These are phyloP conservation scores for Talaromyces sp. DNA, from an alignment of 2,329 filamentous ascomycete species.

Conservation along the genomic window DNA sequence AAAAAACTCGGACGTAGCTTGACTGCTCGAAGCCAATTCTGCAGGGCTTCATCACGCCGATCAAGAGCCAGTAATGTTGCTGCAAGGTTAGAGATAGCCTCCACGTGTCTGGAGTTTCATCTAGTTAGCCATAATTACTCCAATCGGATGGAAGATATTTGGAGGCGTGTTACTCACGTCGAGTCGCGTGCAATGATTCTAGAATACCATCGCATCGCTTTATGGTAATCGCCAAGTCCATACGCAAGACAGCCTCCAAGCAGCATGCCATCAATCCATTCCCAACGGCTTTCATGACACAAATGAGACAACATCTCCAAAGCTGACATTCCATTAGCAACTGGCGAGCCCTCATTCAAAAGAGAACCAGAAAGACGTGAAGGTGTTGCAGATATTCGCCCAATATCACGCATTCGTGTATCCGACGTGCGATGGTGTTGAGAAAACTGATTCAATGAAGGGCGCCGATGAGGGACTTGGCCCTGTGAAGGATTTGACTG, in stretches of 20 bases:
- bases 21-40: constrained; percentile 83
- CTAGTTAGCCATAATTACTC: constrained; percentile 7
- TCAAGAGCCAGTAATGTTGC: constrained; percentile 84
- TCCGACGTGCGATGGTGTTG: constrained; percentile 29
- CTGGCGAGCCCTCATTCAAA: constrained; percentile 45
- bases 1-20: constrained; percentile 83
- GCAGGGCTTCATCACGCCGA: constrained; percentile 79
- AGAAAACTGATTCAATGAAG: constrained; percentile 30
- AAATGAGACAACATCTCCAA: constrained; percentile 72
- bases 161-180: constrained; percentile 45
- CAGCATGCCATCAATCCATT: constrained; percentile 91
- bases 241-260: constrained; percentile 91
- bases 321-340: constrained; percentile 65
- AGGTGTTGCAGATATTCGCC: constrained; percentile 35
- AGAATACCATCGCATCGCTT: constrained; percentile 58
- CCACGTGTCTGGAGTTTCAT: constrained; percentile 70
- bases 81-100: constrained; percentile 90
- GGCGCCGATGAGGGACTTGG: constrained; percentile 24
- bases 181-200: constrained; percentile 61
- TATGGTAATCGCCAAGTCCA: constrained; percentile 80
- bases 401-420: constrained; percentile 34
- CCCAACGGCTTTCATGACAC: constrained; percentile 79
- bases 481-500: constrained; percentile 16
- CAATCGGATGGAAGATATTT: not conserved
- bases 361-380: constrained; percentile 35